Conservation (phyloP, 1,139 yeast species). For the Pichia kudriavzevii region DNA sequence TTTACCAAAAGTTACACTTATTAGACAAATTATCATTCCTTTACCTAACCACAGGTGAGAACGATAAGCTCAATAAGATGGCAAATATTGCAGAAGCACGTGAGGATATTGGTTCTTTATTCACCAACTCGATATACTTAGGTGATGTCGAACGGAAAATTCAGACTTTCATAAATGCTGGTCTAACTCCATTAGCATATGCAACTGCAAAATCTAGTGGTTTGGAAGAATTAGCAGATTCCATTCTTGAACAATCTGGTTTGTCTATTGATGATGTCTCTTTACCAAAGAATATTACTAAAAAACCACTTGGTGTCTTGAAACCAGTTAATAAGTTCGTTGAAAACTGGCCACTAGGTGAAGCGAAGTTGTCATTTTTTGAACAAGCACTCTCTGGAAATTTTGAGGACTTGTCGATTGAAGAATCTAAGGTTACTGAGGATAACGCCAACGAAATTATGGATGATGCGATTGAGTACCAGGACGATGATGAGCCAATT, state of each 20-base stretch:
- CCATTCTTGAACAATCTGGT: constrained; percentile 63
- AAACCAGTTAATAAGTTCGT: constrained; percentile 41
- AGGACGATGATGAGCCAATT: constrained; percentile 29
- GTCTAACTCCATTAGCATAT: constrained; percentile 84
- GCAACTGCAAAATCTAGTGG: constrained; percentile 89
- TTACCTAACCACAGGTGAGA: constrained; percentile 78
- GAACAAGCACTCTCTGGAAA: constrained; percentile 80
- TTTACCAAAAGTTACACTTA: constrained; percentile 78
- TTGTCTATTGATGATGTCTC: constrained; percentile 55
- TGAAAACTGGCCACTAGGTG: constrained; percentile 70
- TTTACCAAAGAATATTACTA: constrained; percentile 48
- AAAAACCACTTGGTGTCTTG: constrained; percentile 34
- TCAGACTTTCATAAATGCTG: constrained; percentile 65
- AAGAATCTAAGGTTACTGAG: constrained; percentile 33
- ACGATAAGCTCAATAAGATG: constrained; percentile 71
- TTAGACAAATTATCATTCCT: constrained; percentile 87
- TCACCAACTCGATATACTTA: constrained; percentile 76
- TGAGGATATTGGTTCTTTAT: constrained; percentile 70
- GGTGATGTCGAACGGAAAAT: constrained; percentile 74
- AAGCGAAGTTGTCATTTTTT: constrained; percentile 67
- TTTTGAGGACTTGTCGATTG: constrained; percentile 54
- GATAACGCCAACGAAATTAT: constrained; percentile 26
- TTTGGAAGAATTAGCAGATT: constrained; percentile 62
- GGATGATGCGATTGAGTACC: constrained; percentile 29
- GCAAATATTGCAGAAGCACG: constrained; percentile 84